Evolutionary conservation across 177 flowering plant species (phyloP).

Genomic region (Vitis hybrid): DNA sequence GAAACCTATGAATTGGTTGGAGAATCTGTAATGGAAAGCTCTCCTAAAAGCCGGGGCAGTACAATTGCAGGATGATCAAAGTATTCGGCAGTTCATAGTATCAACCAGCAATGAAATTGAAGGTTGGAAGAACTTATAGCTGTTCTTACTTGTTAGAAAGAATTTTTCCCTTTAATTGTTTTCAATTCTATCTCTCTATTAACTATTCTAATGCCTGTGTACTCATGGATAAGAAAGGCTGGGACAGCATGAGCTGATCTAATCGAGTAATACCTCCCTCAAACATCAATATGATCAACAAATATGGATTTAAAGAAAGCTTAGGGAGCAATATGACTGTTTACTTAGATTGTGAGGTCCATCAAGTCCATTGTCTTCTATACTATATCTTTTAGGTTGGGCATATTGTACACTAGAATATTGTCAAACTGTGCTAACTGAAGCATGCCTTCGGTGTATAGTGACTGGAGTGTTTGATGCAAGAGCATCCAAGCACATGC

Average conservation of each 20-base stretch:
- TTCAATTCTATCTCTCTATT: background rate
- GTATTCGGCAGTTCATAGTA: conserved; percentile 44
- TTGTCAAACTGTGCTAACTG: too few species aligned
- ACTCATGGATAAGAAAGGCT: background rate
- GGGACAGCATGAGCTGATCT: background rate
- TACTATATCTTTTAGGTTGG: too few species aligned
- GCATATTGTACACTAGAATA: too few species aligned
- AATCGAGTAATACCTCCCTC: too few species aligned
- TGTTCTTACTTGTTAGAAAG: background rate
- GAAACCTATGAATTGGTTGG: conserved; percentile 95
- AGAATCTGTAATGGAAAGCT: conserved; percentile 68
- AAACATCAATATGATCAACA: too few species aligned
- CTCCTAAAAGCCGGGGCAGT: conserved; percentile 62
- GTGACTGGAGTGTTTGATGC: too few species aligned
- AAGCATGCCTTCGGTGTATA: too few species aligned
- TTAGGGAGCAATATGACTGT: too few species aligned
- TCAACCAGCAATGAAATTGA: conserved; percentile 27
- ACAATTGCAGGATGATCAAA: conserved; percentile 45
- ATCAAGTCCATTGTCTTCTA: too few species aligned
- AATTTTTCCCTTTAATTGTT: background rate
- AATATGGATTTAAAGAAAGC: too few species aligned
- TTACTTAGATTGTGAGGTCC: too few species aligned
- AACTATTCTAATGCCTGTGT: background rate
- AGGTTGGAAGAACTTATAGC: conserved; percentile 39
- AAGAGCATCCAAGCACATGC: too few species aligned